A percentile compares a stretch with the other conserved stretches of the same genome.
Evolutionary conservation across 176 grass and related monocot species (phyloP).

Genomic region (bread wheat (Triticum aestivum)): IWGSC_CS_RefSeq_v2.1 NC_057814.1:197325241-197325740

Average conservation of each 20-base stretch:
- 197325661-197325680: background rate
- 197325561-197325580: background rate
- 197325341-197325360: background rate
- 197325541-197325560: background rate
- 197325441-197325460: background rate
- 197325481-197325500: background rate
- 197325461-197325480: background rate
- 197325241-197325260: background rate
- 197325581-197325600: background rate
- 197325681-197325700: background rate
- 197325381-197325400: background rate
- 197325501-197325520: background rate
- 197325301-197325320: background rate
- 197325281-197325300: background rate
- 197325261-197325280: background rate
- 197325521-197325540: no score
- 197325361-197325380: background rate
- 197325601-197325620: background rate
- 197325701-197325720: background rate
- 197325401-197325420: background rate
- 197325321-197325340: background rate
- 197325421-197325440: background rate
- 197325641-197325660: background rate
- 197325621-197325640: background rate
- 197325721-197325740: background rate